Conservation (phyloP, 495 filamentous ascomycete genomes). For the Penicillium robsamsonii region DNA sequence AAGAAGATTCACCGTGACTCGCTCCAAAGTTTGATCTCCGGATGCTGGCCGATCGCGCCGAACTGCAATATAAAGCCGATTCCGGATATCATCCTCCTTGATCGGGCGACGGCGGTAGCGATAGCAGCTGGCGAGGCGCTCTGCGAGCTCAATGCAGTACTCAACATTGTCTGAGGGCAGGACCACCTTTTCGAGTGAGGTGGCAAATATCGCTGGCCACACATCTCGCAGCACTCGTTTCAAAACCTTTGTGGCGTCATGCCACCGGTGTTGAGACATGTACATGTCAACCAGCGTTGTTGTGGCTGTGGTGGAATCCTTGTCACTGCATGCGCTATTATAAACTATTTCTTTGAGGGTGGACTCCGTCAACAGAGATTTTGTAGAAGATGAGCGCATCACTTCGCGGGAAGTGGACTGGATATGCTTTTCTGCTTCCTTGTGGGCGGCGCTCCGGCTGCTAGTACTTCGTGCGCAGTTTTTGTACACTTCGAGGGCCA, state of each 20-base stretch:
- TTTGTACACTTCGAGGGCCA: background rate
- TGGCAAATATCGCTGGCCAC: background rate
- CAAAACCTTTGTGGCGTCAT: background rate
- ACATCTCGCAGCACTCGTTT: background rate
- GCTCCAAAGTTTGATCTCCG: background rate
- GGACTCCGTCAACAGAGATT: background rate
- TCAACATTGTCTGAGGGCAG: background rate
- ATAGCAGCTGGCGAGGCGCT: background rate
- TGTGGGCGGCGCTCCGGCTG: background rate
- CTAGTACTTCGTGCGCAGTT: background rate
- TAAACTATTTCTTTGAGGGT: background rate
- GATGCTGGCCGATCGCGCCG: background rate
- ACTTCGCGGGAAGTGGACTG: background rate
- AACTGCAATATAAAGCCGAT: background rate
- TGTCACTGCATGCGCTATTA: background rate
- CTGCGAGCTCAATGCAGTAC: background rate
- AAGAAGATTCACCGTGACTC: background rate
- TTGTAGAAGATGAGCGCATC: background rate
- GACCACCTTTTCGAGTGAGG: background rate
- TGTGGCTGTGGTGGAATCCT: background rate
- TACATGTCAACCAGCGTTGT: background rate
- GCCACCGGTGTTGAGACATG: background rate
- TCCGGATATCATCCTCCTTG: background rate
- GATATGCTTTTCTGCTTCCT: background rate
- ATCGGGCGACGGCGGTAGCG: background rate